Conservation (phyloP, 2,329 filamentous ascomycete species). For the Penicillium sp. region DNA sequence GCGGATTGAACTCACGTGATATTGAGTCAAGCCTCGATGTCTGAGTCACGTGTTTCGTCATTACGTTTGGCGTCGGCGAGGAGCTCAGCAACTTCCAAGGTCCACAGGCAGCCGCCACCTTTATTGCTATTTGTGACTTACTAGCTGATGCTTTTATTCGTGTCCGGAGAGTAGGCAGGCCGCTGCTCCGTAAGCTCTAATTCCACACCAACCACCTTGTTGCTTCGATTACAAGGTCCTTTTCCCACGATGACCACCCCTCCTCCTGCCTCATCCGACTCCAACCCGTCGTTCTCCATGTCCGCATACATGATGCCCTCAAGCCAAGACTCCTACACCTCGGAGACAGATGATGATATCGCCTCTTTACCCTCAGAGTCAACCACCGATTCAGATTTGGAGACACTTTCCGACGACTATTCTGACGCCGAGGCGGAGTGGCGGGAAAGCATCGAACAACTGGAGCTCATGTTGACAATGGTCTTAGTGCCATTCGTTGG, state of each 20-base stretch:
- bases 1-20: conserved; percentile 16
- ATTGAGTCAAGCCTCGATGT: conserved; percentile 10
- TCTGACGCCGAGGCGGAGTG: conserved; percentile 92
- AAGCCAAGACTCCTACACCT: conserved; percentile 19
- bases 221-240: background rate
- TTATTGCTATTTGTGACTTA: background rate
- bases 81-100: conserved; percentile 1
- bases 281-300: conserved; percentile 33
- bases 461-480: conserved; percentile 90
- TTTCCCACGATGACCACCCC: conserved; percentile 25
- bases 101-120: background rate
- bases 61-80: conserved; percentile 3
- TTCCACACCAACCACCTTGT: background rate
- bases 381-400: conserved; percentile 34
- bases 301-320: conserved; percentile 39
- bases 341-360: conserved; percentile 35
- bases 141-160: conserved; percentile 19
- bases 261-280: conserved; percentile 23
- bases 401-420: conserved; percentile 48
- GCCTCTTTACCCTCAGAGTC: conserved; percentile 41
- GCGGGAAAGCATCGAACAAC: conserved; percentile 87
- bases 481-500: conserved; percentile 88
- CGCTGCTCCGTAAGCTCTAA: conserved; percentile 25
- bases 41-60: conserved; percentile 1
- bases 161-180: conserved; percentile 31